Evolutionary conservation across 2,329 filamentous ascomycete species (phyloP).

Genomic region (Aspergillus clavatus): DNA sequence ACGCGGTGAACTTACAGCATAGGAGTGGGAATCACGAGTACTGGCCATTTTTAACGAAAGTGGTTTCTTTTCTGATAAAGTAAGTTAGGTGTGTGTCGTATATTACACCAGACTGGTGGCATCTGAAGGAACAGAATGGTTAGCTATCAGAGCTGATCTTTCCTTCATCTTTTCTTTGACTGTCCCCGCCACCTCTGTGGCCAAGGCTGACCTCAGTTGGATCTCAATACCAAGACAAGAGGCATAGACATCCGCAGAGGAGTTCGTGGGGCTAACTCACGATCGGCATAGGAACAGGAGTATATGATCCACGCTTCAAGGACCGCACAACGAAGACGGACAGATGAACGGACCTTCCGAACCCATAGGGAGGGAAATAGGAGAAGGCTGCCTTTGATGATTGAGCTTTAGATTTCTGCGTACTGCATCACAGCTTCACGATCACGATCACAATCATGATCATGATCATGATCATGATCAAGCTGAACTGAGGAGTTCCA

Average conservation of each 20-base stretch:
- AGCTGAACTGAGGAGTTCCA: too few relatives aligned
- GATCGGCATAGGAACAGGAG: constrained; percentile 27
- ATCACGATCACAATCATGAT: too few relatives aligned
- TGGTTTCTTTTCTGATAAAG: constrained; percentile 18
- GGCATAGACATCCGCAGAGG: constrained; percentile 1
- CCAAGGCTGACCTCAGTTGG: background rate
- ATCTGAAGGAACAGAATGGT: constrained; percentile 23
- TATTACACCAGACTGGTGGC: constrained; percentile 29
- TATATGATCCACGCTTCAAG: constrained; percentile 15
- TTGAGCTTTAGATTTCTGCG: constrained; percentile 6
- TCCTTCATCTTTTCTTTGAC: constrained; percentile 1
- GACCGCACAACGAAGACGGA: constrained; percentile 1
- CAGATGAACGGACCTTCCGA: constrained; percentile 8
- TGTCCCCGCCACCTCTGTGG: background rate
- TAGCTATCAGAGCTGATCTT: constrained; percentile 13
- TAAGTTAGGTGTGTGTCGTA: constrained; percentile 26
- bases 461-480: too few relatives aligned
- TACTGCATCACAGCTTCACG: background rate
- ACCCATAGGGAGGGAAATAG: constrained; percentile 9
- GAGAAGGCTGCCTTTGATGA: constrained; percentile 4
- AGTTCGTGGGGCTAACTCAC: constrained; percentile 24
- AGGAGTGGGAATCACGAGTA: constrained; percentile 39
- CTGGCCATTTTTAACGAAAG: constrained; percentile 33
- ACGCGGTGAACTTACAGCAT: constrained; percentile 30
- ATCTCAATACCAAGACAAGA: background rate